Percentiles rank a stretch among this genome's conserved stretches.
These are phyloP conservation scores for Sarcocystis neurona DNA, from an alignment of 169 alveolate species.

Conservation along the genomic window DNA sequence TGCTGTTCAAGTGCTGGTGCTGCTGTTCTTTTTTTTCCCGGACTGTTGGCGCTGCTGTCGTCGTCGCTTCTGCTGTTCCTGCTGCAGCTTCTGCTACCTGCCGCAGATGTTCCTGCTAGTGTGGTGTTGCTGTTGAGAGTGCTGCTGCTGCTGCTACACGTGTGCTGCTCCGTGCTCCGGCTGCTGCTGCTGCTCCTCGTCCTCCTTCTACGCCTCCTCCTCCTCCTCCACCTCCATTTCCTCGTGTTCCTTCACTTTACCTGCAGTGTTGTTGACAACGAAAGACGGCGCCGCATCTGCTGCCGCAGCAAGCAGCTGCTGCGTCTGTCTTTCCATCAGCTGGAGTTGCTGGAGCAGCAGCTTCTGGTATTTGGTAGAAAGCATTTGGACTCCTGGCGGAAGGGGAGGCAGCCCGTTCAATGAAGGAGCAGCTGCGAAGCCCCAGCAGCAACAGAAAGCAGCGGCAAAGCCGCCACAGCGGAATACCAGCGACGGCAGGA, in stretches of 20 bases:
- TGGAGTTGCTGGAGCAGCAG: background rate
- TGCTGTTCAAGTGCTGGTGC: too few species aligned
- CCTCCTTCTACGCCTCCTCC: background rate
- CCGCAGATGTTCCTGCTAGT: background rate
- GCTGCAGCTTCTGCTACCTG: background rate
- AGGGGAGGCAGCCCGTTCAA: conserved; percentile 9
- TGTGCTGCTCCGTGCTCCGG: background rate
- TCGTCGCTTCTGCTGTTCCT: too few species aligned
- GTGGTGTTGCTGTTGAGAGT: background rate
- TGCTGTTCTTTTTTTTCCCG: too few species aligned
- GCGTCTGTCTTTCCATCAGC: background rate
- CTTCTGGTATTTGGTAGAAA: background rate
- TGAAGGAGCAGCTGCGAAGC: too few species aligned
- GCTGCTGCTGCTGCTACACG: background rate
- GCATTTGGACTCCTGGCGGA: conserved; percentile 4
- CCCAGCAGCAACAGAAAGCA: too few species aligned
- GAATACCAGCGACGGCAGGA: background rate
- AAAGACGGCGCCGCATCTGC: background rate
- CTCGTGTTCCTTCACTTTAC: background rate
- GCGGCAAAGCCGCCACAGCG: background rate
- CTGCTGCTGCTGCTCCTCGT: background rate
- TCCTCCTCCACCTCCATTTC: background rate
- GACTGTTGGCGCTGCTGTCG: too few species aligned
- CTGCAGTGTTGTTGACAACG: background rate
- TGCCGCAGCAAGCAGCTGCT: conserved; percentile 4